Conservation (phyloP, 169 alveolate species). For the Plasmodium billcollinsi region DNA sequence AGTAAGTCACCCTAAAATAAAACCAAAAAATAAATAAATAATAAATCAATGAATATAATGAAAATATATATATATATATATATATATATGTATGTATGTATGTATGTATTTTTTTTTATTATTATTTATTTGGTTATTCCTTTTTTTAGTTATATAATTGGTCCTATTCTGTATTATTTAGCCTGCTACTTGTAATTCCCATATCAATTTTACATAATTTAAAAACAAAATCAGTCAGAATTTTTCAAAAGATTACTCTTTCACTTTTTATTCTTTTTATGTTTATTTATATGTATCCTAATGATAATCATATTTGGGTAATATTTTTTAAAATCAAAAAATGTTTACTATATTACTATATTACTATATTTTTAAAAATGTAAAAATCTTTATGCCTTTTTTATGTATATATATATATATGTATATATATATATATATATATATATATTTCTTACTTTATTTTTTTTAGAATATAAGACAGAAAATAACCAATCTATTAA, state of each 20-base stretch:
- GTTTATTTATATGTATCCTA: constrained; percentile 43
- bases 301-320: constrained; percentile 57
- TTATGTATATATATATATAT: background rate
- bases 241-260: constrained; percentile 14
- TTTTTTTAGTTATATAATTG: constrained; percentile 62
- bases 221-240: constrained; percentile 10
- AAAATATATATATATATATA: background rate
- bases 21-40: background rate
- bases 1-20: constrained; percentile 21
- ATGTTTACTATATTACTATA: background rate
- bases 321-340: background rate
- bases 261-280: constrained; percentile 28
- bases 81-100: background rate
- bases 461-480: constrained; percentile 21
- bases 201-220: constrained; percentile 56
- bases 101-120: background rate
- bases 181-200: constrained; percentile 39
- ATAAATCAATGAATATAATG: background rate
- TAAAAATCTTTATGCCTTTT: background rate
- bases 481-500: constrained; percentile 16
- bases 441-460: background rate
- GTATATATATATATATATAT: background rate
- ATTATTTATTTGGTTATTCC: background rate
- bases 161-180: constrained; percentile 61
- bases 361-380: background rate